Percentiles rank a stretch among this genome's conserved stretches.
These are phyloP conservation scores for Flaveria brownii DNA, from an alignment of 129 eudicot species.

Conservation along the genomic window DNA sequence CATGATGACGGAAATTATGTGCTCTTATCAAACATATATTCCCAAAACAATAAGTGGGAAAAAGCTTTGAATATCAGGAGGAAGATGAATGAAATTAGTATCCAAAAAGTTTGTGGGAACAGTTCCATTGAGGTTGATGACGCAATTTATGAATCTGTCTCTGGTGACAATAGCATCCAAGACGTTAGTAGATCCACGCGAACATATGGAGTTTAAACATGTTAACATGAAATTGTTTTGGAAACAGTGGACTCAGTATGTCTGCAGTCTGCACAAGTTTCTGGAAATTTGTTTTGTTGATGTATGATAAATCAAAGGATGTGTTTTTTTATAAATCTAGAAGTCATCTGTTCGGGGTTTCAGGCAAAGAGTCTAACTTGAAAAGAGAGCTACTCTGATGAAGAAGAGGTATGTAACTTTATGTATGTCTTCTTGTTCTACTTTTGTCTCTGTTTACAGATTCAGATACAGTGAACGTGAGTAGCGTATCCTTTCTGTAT, in stretches of 20 bases:
- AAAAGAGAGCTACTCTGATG: too few relatives aligned
- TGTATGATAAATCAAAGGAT: too few relatives aligned
- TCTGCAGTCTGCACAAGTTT: background rate
- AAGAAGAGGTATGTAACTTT: too few relatives aligned
- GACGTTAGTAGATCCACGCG: too few relatives aligned
- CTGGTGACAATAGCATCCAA: conserved; percentile 5
- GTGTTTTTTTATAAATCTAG: too few relatives aligned
- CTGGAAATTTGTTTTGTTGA: too few relatives aligned
- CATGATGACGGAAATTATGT: conserved; percentile 62
- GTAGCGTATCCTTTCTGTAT: too few relatives aligned
- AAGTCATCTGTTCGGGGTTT: too few relatives aligned
- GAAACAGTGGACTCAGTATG: background rate
- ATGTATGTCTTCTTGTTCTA: background rate
- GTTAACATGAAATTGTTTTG: background rate
- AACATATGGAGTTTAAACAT: too few relatives aligned
- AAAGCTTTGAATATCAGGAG: conserved; percentile 50
- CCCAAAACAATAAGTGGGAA: conserved; percentile 73
- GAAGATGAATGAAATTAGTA: conserved; percentile 37
- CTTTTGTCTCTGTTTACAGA: background rate
- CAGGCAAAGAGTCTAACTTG: too few relatives aligned
- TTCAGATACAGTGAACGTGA: background rate
- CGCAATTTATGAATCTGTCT: conserved; percentile 44
- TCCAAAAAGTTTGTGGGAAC: conserved; percentile 58
- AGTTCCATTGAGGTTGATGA: conserved; percentile 64
- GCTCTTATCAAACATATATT: conserved; percentile 74